A percentile compares a stretch with the other conserved stretches of the same genome.
Evolutionary conservation across 2,329 filamentous ascomycete species (phyloP).

Genomic region (Penicillium crustosum): DNA sequence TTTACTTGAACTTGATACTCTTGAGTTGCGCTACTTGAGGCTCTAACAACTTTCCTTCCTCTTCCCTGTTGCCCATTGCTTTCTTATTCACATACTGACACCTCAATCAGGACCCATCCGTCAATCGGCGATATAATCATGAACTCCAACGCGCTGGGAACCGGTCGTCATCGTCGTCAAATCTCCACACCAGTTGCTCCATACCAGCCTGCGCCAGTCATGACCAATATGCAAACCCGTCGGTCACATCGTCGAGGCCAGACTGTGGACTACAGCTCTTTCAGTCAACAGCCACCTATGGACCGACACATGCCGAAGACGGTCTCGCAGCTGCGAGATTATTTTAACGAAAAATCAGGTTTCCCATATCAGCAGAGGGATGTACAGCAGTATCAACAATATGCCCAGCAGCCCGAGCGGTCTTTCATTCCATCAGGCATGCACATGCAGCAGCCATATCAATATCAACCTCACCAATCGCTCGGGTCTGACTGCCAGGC

Average conservation of each 20-base stretch:
- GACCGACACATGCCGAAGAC: conserved; percentile 26
- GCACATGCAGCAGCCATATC: conserved; percentile 17
- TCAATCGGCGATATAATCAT: conserved; percentile 34
- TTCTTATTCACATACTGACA: conserved; percentile 48
- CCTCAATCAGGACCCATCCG: conserved; percentile 60
- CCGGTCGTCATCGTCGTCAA: conserved; percentile 79
- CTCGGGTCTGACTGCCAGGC: conserved; percentile 30
- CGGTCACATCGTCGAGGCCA: conserved; percentile 74
- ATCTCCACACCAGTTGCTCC: conserved; percentile 73
- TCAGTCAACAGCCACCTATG: conserved; percentile 46
- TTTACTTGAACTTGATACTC: neutral
- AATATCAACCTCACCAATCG: conserved; percentile 33
- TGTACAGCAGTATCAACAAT: conserved; percentile 17
- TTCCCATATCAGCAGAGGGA: conserved; percentile 14
- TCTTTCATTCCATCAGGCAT: conserved; percentile 19
- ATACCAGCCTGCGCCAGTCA: conserved; percentile 69
- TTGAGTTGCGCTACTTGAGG: conserved; percentile 5
- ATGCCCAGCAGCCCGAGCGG: conserved; percentile 50
- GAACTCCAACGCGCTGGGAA: conserved; percentile 42
- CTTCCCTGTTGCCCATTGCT: conserved; percentile 23
- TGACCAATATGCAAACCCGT: conserved; percentile 51
- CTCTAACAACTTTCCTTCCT: conserved; percentile 20
- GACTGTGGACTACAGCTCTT: conserved; percentile 73
- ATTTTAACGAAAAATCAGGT: conserved; percentile 32
- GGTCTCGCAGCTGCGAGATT: conserved; percentile 28